These are phyloP conservation scores for Penicillium pancosmium DNA, from an alignment of 495 filamentous ascomycete species.

Conservation along the genomic window DNA sequence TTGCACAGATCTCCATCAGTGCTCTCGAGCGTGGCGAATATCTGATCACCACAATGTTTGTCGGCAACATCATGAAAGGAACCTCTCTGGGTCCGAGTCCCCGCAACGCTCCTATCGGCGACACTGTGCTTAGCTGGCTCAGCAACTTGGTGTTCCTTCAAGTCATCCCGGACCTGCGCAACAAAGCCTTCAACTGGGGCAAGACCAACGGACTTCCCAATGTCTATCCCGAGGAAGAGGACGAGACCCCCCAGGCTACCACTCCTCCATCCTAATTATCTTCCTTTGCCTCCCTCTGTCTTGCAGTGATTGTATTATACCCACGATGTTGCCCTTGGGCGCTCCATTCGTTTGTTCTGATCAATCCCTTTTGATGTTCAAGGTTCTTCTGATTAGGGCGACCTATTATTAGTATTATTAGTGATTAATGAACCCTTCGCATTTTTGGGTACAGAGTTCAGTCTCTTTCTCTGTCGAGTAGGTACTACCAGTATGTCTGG, in stretches of 20 bases:
- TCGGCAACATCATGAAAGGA: conserved; percentile 68
- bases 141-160: conserved; percentile 47
- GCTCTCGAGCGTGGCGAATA: conserved; percentile 81
- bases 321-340: conserved; percentile 19
- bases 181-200: conserved; percentile 49
- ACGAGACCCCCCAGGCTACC: neutral
- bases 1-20: conserved; percentile 67
- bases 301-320: conserved; percentile 28
- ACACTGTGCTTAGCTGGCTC: conserved; percentile 48
- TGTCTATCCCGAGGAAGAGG: neutral
- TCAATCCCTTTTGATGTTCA: conserved; percentile 12
- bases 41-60: conserved; percentile 69
- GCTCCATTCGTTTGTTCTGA: conserved; percentile 11
- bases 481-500: neutral
- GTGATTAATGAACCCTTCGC: neutral
- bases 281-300: neutral
- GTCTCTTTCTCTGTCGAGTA: neutral
- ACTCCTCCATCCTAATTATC: neutral
- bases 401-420: conserved; percentile 3
- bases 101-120: conserved; percentile 42
- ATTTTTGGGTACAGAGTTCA: neutral
- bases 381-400: neutral
- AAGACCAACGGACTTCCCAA: conserved; percentile 42
- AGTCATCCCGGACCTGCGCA: conserved; percentile 46
- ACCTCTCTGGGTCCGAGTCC: conserved; percentile 46